phyloP scores from a whole-genome alignment of 139 green algal genomes.

The Zygnema cylindricum region DNA sequence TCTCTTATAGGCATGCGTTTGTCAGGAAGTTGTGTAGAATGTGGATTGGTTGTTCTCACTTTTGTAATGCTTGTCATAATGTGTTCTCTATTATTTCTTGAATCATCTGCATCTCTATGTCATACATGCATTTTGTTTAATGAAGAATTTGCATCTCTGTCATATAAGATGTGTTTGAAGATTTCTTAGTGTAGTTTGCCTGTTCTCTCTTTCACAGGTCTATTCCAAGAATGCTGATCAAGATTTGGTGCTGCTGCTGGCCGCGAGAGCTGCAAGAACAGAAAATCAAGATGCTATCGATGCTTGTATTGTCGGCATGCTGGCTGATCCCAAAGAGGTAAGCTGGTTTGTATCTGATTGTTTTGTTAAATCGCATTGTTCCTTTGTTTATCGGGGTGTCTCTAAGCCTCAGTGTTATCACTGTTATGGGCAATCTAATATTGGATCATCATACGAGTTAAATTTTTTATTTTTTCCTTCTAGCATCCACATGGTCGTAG shows the following conservation, averaged over 20 bases:
- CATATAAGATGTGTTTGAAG: too few relatives aligned
- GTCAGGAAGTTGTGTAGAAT: too few relatives aligned
- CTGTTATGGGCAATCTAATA: too few relatives aligned
- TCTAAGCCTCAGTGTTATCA: neutral
- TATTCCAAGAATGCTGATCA: conserved; percentile 45
- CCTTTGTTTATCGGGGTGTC: neutral
- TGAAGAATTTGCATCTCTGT: too few relatives aligned
- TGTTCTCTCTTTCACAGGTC: neutral
- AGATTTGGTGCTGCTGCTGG: conserved; percentile 65
- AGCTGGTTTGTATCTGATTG: neutral
- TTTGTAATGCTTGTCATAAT: conserved; percentile 3
- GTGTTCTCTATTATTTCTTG: too few relatives aligned
- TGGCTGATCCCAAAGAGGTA: conserved; percentile 50
- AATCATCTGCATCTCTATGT: too few relatives aligned
- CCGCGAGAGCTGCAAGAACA: conserved; percentile 78
- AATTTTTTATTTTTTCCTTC: too few relatives aligned
- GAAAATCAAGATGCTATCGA: conserved; percentile 84
- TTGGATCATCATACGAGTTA: too few relatives aligned
- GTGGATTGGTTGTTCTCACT: neutral
- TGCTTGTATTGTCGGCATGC: conserved; percentile 77
- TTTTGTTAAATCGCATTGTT: neutral
- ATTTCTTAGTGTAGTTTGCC: too few relatives aligned
- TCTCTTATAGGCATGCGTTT: too few relatives aligned
- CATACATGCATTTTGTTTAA: too few relatives aligned
- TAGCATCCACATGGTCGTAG: too few relatives aligned